Evolutionary conservation across 306 rosid species (phyloP).

Genomic region (Prosopis cineraria): DNA sequence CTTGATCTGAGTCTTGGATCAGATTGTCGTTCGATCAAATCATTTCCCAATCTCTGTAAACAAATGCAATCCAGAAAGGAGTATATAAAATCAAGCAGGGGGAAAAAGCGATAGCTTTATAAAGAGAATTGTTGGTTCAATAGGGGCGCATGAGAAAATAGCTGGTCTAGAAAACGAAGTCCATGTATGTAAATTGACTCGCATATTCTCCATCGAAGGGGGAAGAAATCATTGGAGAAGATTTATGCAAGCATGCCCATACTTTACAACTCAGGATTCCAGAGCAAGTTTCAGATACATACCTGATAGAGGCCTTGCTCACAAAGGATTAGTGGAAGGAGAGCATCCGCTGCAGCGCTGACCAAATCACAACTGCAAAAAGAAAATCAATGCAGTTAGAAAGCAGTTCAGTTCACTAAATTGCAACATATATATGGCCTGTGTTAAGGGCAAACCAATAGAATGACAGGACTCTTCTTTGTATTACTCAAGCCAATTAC

Average conservation of each 20-base stretch:
- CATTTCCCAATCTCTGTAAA: constrained; percentile 71
- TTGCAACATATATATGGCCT: neutral
- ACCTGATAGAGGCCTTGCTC: constrained; percentile 91
- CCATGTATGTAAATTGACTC: constrained; percentile 9
- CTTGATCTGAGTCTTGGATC: constrained; percentile 68
- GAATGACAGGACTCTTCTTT: neutral
- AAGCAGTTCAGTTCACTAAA: constrained; percentile 4
- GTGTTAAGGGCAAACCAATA: neutral
- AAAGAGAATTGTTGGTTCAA: neutral
- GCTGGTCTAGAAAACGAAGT: constrained; percentile 1
- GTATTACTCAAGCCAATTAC: no score
- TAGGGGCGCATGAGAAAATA: neutral
- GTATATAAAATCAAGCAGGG: constrained; percentile 19
- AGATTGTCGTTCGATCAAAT: constrained; percentile 75
- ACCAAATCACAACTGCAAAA: constrained; percentile 76
- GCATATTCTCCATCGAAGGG: constrained; percentile 6
- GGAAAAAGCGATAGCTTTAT: neutral
- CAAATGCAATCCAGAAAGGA: constrained; percentile 7
- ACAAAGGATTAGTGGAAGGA: constrained; percentile 85
- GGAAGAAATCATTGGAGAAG: neutral
- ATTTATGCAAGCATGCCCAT: neutral
- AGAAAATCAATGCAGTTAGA: constrained; percentile 24
- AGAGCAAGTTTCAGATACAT: constrained; percentile 24
- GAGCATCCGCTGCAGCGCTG: constrained; percentile 97
- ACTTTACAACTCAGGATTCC: neutral